Conservation (phyloP, 2,329 filamentous ascomycete genomes). For the Penicillium sp. region DNA sequence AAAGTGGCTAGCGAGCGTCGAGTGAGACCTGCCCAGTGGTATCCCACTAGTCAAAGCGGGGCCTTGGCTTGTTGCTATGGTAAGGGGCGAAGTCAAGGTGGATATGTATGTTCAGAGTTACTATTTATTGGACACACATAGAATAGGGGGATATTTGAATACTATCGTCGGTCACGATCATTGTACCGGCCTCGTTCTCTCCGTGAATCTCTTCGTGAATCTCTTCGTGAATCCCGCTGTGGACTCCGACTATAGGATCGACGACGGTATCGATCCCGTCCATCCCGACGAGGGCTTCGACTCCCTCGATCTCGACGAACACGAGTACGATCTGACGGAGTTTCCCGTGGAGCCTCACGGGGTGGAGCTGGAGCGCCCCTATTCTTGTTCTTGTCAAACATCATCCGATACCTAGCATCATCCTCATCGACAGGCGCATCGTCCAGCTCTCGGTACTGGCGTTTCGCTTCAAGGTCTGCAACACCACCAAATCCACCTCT, state of each 20-base stretch:
- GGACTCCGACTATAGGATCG: conserved; percentile 35
- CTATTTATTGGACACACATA: not conserved
- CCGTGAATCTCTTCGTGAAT: conserved; percentile 19
- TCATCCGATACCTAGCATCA: conserved; percentile 67
- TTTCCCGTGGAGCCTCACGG: not conserved
- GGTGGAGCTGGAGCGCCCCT: conserved; percentile 14
- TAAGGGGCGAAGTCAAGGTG: not conserved
- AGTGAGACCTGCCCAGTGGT: conserved; percentile 19
- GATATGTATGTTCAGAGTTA: not conserved
- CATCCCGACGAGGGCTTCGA: conserved; percentile 28
- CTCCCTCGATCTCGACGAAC: conserved; percentile 31
- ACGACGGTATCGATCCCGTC: conserved; percentile 39
- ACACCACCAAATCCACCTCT: conserved; percentile 88
- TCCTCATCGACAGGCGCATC: conserved; percentile 47
- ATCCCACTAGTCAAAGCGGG: conserved; percentile 10
- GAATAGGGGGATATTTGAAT: conserved; percentile 10
- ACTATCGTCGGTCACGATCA: conserved; percentile 27
- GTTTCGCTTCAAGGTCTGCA: conserved; percentile 79
- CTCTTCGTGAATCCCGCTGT: conserved; percentile 20
- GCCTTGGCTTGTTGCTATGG: conserved; percentile 1
- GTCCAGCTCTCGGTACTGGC: conserved; percentile 77
- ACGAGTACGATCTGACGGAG: conserved; percentile 46
- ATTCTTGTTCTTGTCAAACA: conserved; percentile 62
- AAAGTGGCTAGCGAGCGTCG: conserved; percentile 4
- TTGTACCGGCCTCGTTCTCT: conserved; percentile 35